Evolutionary conservation across 495 filamentous ascomycete genomes (phyloP).

Genomic region (Penicillium roqueforti): DNA sequence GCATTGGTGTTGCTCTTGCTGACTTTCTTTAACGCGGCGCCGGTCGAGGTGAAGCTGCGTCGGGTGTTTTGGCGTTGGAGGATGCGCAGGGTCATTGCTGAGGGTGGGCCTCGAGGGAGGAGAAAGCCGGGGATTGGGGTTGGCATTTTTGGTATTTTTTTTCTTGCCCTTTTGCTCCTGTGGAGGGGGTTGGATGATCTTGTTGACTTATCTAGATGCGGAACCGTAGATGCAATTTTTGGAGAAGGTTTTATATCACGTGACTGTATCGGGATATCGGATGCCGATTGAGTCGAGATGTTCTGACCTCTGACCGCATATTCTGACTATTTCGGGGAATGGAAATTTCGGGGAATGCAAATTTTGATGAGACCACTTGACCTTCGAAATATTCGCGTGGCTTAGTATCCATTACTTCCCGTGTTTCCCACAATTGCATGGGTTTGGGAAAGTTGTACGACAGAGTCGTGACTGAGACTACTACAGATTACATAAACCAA

Average conservation of each 20-base stretch:
- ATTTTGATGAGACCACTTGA: not conserved
- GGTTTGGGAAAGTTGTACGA: not conserved
- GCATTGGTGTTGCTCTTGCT: slow-evolving; percentile 4
- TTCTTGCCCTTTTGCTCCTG: not conserved
- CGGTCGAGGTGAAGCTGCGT: slow-evolving; percentile 28
- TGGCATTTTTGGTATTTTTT: slow-evolving; percentile 11
- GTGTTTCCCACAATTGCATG: not conserved
- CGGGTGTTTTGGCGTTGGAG: slow-evolving; percentile 19
- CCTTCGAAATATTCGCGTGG: not conserved
- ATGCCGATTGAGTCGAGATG: slow-evolving; percentile 1
- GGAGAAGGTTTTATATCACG: slow-evolving; percentile 10
- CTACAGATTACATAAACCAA: not conserved
- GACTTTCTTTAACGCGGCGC: slow-evolving; percentile 8
- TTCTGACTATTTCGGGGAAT: not conserved
- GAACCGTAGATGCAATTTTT: slow-evolving; percentile 16
- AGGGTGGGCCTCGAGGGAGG: slow-evolving; percentile 39
- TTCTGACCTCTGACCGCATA: not conserved
- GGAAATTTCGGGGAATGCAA: not conserved
- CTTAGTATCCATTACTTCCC: not conserved
- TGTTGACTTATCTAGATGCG: slow-evolving; percentile 4
- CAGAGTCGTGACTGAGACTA: not conserved
- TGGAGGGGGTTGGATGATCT: not conserved
- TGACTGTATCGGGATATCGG: slow-evolving; percentile 1
- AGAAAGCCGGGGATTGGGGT: slow-evolving; percentile 39
- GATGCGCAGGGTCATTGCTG: slow-evolving; percentile 26